Base-by-base conservation (phyloP, 345 rosid species). In the Syzygium aqueum region DNA sequence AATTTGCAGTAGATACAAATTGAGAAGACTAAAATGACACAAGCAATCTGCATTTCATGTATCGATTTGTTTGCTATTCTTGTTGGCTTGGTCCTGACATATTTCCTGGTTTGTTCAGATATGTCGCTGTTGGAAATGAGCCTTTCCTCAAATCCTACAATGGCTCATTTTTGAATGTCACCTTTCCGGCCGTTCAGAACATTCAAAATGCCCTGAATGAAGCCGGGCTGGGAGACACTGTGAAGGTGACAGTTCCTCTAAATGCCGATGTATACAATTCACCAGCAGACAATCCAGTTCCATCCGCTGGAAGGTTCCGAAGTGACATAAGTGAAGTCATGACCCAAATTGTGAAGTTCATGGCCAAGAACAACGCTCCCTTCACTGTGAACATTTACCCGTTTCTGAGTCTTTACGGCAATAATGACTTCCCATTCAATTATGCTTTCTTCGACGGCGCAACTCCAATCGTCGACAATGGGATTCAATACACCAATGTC, bases 351-450 rank as follows among this genome's bases (percentile, higher is more conserved):
- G 88, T 86, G 25, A 56, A 88, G 52, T 88, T 86, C 86, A 28
- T 86, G 22, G 86, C 54, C 51, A 53, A 86, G 54, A 88, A 93
- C 87, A 50, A 89, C 33, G 91, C 94, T 2, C 95, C 94, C 51
- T 91, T 92, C 89, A 89, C 92, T 1, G 94, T 93, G 86, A 93
- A 93, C 51, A 93, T 93, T 83, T 93, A 93, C 50, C 95, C 94
- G 2, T 93, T 92, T 84, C 89, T 92, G 67, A 93, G 95, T 80
- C 92, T 93, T 51, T 92, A 93, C 28, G 85, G 88, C 5, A 87
- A 91, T 21, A 77, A 86, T 1, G 53, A 92, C 88, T 93, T 93
- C 85, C 95, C 94, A 0, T 2, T 91, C 17, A 92, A 93, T 86
- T 93, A 92, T 65, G 95, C 94, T 5, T 93, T 93, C 89, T 92